Percentiles rank a stretch among this genome's conserved stretches.
These are phyloP conservation scores for Trametes pubescens DNA, from an alignment of 1,284 basidiomycete species.

Conservation along the genomic window DNA sequence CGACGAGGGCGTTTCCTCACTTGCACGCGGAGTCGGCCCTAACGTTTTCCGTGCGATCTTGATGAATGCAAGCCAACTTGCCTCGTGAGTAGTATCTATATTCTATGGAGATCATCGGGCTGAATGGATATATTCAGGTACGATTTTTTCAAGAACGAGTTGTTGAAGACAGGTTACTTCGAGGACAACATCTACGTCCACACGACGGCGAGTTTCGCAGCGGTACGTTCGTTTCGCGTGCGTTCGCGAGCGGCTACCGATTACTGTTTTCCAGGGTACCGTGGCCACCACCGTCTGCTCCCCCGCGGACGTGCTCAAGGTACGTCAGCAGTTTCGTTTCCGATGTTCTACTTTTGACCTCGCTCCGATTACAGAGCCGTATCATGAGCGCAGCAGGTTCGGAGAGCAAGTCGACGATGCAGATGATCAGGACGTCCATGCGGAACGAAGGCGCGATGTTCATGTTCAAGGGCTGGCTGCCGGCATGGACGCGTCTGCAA, in stretches of 20 bases:
- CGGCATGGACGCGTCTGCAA: constrained; percentile 86
- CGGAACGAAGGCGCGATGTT: constrained; percentile 86
- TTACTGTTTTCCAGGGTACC: constrained; percentile 65
- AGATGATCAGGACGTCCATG: constrained; percentile 77
- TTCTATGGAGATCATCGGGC: constrained; percentile 1
- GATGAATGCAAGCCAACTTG: constrained; percentile 94
- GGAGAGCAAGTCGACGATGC: constrained; percentile 79
- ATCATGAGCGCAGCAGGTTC: constrained; percentile 92
- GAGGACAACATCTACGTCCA: constrained; percentile 84
- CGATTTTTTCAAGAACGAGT: constrained; percentile 87
- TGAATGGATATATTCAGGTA: constrained; percentile 59
- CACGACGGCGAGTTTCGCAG: constrained; percentile 86
- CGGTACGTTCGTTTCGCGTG: constrained; percentile 55
- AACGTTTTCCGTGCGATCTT: constrained; percentile 87
- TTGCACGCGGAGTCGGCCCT: constrained; percentile 83
- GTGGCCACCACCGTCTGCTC: constrained; percentile 95
- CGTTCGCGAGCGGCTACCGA: neutral
- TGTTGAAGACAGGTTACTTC: constrained; percentile 76
- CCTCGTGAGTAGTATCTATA: constrained; percentile 64
- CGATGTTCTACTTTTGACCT: neutral
- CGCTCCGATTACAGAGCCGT: constrained; percentile 57
- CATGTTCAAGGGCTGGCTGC: constrained; percentile 94
- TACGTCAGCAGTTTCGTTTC: constrained; percentile 37
- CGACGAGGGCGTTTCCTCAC: constrained; percentile 81
- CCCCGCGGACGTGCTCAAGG: constrained; percentile 91